Percentiles rank a stretch among this genome's conserved stretches.
Conservation (phyloP, 129 eudicot species). For the Arctium lappa region DNA sequence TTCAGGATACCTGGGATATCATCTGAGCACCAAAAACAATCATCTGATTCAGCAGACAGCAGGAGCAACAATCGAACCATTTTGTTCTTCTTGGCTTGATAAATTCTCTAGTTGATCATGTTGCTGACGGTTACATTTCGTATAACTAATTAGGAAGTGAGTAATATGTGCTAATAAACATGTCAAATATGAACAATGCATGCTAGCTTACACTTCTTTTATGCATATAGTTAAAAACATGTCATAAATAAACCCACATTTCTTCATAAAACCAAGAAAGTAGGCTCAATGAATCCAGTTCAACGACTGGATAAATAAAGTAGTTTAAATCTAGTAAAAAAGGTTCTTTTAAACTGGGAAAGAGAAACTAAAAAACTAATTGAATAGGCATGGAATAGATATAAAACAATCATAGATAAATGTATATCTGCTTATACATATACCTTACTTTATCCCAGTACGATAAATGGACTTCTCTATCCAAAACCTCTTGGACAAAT, state of each 20-base stretch:
- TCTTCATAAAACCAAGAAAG: no score
- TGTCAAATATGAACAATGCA: background rate
- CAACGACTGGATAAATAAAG: no score
- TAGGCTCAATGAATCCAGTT: no score
- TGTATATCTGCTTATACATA: slow-evolving; percentile 37
- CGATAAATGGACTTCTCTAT: slow-evolving; percentile 85
- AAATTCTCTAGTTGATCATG: slow-evolving; percentile 50
- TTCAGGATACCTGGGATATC: no score
- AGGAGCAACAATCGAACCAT: slow-evolving; percentile 34
- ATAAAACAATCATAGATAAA: background rate
- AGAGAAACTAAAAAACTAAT: no score
- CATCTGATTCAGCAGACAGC: slow-evolving; percentile 52
- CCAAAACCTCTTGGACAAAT: slow-evolving; percentile 38
- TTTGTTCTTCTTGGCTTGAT: slow-evolving; percentile 50
- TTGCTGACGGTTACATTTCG: slow-evolving; percentile 41
- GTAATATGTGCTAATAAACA: background rate
- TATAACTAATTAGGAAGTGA: slow-evolving; percentile 16
- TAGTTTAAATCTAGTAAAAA: no score
- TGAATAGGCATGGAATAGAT: background rate
- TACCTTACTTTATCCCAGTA: slow-evolving; percentile 74
- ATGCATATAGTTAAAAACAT: background rate
- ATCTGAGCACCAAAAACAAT: slow-evolving; percentile 31
- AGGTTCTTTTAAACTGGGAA: no score
- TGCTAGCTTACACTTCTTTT: background rate
- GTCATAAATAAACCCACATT: no score